These are phyloP conservation scores for Trametes meyenii DNA, from an alignment of 768 basidiomycete genomes.

Conservation along the genomic window DNA sequence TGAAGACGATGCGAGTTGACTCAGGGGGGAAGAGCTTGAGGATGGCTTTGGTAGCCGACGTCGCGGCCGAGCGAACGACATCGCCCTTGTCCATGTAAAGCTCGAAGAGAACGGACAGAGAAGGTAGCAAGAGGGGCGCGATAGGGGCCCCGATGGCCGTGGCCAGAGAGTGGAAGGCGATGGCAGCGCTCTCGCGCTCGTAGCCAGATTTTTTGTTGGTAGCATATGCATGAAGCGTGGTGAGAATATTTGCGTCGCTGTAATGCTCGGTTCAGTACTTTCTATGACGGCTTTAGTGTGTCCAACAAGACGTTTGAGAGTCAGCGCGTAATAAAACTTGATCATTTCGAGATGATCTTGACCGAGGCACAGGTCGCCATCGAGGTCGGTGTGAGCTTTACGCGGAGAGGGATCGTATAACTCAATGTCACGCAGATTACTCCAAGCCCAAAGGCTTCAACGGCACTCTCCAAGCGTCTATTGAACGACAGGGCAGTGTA, in stretches of 20 bases:
- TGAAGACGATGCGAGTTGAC: slow-evolving; percentile 68
- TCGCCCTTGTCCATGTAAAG: slow-evolving; percentile 94
- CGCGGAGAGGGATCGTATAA: too few relatives aligned
- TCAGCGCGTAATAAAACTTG: too few relatives aligned
- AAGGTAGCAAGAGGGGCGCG: slow-evolving; percentile 76
- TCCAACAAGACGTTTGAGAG: not conserved
- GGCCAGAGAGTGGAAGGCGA: slow-evolving; percentile 78
- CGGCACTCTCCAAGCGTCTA: not conserved
- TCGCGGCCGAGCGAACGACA: slow-evolving; percentile 82
- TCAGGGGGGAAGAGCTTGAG: slow-evolving; percentile 86
- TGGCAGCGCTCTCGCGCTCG: slow-evolving; percentile 85
- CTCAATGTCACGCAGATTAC: too few relatives aligned
- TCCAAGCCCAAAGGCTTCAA: too few relatives aligned
- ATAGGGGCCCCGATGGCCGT: slow-evolving; percentile 66
- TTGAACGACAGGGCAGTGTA: not conserved
- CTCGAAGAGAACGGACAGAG: slow-evolving; percentile 77
- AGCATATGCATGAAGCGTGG: slow-evolving; percentile 67
- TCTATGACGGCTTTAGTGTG: not conserved
- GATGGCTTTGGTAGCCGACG: slow-evolving; percentile 79
- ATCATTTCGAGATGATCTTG: too few relatives aligned
- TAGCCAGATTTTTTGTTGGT: slow-evolving; percentile 86
- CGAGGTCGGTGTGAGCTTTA: too few relatives aligned
- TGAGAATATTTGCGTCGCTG: slow-evolving; percentile 66
- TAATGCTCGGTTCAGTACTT: slow-evolving; percentile 6
- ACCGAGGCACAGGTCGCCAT: too few relatives aligned